Base-by-base conservation (phyloP, 495 filamentous ascomycete genomes). In the Schizothecium vesticola region DNA sequence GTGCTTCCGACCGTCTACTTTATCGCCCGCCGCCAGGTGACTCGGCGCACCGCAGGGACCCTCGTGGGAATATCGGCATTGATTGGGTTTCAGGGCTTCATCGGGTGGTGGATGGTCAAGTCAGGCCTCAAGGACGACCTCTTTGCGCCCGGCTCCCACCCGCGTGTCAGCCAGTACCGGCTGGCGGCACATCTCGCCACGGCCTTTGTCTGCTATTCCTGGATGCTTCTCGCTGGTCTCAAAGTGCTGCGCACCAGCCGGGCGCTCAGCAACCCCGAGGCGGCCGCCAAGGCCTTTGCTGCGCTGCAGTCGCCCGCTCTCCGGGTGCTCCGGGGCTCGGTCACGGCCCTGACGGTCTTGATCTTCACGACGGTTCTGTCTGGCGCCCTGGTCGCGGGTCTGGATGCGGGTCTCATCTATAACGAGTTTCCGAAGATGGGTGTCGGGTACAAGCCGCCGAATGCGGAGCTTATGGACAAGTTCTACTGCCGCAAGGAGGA, bases 21-120 rank as follows among this genome's bases (percentile, higher is more conserved):
- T 73, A 85, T 97, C 70, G 88, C 90, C 11, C 88, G 89, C 28
- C 88, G 91, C 66, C 88, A 89, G 66, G 94, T 97, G 29, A 90
- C 91, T 24, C 81, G 83, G 51, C 88, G 86, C 43, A 96, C 96
- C 88, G 89, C 93, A 6, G 75, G 77, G 57, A 87, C 87, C 56
- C 85, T 99, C n/a, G 81, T 85, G 21, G 94, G 93, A 1, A 97
- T 99, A 67, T 89, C 90, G 23, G 89, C 84, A 36, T 80, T 97
- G 63, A 97, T 99, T 77, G 96, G 92, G 31, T 95, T 97, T 77
- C 95, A 99, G 79, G 95, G 96, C 10, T 88, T 95, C 71, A 85
- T 99, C 59, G 95, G 95, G 11, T 99, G 95, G 95, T 99, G 94
- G 92, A 99, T 99, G 95, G 95, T 99, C 71, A 96, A 96, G 78